phyloP scores from a whole-genome alignment of 306 rosid genomes.

The Acacia confusa region DNA sequence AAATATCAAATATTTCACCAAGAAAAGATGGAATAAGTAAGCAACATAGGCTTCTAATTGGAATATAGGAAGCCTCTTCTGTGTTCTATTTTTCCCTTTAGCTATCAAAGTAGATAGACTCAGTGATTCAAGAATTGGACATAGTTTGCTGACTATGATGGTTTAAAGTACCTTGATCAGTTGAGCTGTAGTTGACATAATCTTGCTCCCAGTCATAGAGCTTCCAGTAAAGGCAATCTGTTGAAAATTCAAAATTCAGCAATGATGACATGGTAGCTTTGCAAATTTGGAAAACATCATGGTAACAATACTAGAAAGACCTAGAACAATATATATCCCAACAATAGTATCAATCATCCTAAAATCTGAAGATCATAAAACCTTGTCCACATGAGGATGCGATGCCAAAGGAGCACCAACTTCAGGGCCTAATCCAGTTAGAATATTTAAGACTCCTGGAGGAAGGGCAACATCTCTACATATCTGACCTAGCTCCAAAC shows the following conservation, averaged over 20 bases:
- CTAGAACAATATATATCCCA: background rate
- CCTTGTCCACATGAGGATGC: slow-evolving; percentile 96
- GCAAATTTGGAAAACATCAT: slow-evolving; percentile 1
- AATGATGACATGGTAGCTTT: slow-evolving; percentile 15
- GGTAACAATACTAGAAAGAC: background rate
- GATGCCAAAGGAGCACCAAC: slow-evolving; percentile 97
- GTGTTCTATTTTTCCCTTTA: background rate
- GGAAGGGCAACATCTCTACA: slow-evolving; percentile 79
- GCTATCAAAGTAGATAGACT: slow-evolving; percentile 15
- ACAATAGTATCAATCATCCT: slow-evolving; percentile 5
- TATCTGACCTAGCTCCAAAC: slow-evolving; percentile 76
- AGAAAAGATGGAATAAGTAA: slow-evolving; percentile 1
- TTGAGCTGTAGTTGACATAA: slow-evolving; percentile 91
- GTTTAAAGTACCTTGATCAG: slow-evolving; percentile 64
- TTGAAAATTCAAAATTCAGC: slow-evolving; percentile 29
- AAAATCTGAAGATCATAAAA: slow-evolving; percentile 22
- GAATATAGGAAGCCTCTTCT: background rate
- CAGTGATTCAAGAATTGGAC: background rate
- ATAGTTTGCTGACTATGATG: slow-evolving; percentile 10
- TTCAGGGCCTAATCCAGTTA: slow-evolving; percentile 90
- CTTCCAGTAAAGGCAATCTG: slow-evolving; percentile 99
- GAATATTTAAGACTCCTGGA: slow-evolving; percentile 69
- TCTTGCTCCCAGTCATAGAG: slow-evolving; percentile 82
- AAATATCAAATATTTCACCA: slow-evolving; percentile 13
- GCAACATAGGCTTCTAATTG: background rate